Evolutionary conservation across 768 basidiomycete species (phyloP).

Genomic region (Bullera alba): DNA sequence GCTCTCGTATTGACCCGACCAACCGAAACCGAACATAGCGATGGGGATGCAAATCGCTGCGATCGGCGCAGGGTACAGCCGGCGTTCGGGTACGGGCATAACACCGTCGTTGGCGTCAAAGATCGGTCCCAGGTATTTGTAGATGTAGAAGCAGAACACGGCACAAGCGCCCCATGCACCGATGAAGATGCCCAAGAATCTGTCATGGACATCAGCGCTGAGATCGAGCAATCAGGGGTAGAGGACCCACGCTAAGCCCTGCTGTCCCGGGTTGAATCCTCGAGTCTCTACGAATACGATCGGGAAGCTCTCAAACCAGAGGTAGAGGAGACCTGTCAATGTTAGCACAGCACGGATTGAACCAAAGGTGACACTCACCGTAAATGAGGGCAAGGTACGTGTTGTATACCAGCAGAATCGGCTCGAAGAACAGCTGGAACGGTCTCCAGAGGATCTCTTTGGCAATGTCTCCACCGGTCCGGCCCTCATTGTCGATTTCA

Average conservation of each 20-base stretch:
- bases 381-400: conserved; percentile 36
- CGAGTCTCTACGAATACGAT: conserved; percentile 21
- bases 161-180: conserved; percentile 9
- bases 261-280: conserved; percentile 4
- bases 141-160: conserved; percentile 7
- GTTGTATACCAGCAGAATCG: conserved; percentile 37
- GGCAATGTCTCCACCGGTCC: background rate
- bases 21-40: conserved; percentile 17
- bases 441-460: conserved; percentile 21
- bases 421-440: conserved; percentile 38
- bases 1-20: conserved; percentile 7
- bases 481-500: conserved; percentile 24
- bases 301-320: conserved; percentile 31
- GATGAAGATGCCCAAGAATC: conserved; percentile 12
- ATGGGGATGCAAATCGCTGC: conserved; percentile 13
- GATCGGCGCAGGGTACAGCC: conserved; percentile 11
- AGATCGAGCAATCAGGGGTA: conserved; percentile 8
- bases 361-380: no score
- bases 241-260: conserved; percentile 19
- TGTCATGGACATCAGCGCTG: background rate
- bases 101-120: conserved; percentile 12
- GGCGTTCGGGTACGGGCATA: conserved; percentile 12
- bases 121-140: conserved; percentile 9
- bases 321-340: conserved; percentile 23
- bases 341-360: no score